Percentiles rank a stretch among this genome's conserved stretches.
These are phyloP conservation scores for Zygoascus bituminiphila DNA, from an alignment of 805 yeast genomes.

Conservation along the genomic window DNA sequence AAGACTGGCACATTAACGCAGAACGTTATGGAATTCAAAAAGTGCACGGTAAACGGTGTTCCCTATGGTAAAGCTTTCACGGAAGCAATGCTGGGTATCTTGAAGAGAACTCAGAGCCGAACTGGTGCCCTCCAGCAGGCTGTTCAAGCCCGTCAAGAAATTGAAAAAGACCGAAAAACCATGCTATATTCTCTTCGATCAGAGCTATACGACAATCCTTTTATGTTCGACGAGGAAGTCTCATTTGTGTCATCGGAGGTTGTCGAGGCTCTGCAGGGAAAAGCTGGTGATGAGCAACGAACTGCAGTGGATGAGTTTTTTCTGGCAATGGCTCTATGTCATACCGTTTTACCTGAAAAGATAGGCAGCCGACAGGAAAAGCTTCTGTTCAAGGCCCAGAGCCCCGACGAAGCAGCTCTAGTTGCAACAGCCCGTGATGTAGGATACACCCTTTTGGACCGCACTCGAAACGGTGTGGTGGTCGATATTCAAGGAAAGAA, in stretches of 20 bases:
- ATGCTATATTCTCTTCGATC: slow-evolving; percentile 42
- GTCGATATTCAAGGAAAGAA: slow-evolving; percentile 39
- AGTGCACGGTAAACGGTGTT: slow-evolving; percentile 60
- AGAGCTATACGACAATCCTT: slow-evolving; percentile 35
- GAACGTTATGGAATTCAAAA: slow-evolving; percentile 74
- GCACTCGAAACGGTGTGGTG: slow-evolving; percentile 41
- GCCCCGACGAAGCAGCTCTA: slow-evolving; percentile 77
- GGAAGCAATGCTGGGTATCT: slow-evolving; percentile 66
- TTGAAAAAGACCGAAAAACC: slow-evolving; percentile 34
- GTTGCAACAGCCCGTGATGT: slow-evolving; percentile 70
- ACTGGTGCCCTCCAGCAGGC: slow-evolving; percentile 37
- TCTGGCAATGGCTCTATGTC: slow-evolving; percentile 62
- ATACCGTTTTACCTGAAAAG: slow-evolving; percentile 60
- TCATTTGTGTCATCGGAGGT: slow-evolving; percentile 55
- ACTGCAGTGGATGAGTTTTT: slow-evolving; percentile 49
- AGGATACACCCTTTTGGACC: slow-evolving; percentile 54
- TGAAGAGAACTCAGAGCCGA: slow-evolving; percentile 55
- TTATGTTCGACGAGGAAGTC: slow-evolving; percentile 39
- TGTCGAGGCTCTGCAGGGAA: slow-evolving; percentile 43
- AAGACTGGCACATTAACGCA: slow-evolving; percentile 81
- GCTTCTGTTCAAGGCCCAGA: slow-evolving; percentile 61
- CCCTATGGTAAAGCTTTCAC: slow-evolving; percentile 71
- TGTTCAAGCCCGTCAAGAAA: slow-evolving; percentile 33
- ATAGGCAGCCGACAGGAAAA: slow-evolving; percentile 28
- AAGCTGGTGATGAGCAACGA: slow-evolving; percentile 36